These are phyloP conservation scores for Hyphopichia wangnamkhiaoensis DNA, from an alignment of 1,139 yeast species.

Conservation along the genomic window DNA sequence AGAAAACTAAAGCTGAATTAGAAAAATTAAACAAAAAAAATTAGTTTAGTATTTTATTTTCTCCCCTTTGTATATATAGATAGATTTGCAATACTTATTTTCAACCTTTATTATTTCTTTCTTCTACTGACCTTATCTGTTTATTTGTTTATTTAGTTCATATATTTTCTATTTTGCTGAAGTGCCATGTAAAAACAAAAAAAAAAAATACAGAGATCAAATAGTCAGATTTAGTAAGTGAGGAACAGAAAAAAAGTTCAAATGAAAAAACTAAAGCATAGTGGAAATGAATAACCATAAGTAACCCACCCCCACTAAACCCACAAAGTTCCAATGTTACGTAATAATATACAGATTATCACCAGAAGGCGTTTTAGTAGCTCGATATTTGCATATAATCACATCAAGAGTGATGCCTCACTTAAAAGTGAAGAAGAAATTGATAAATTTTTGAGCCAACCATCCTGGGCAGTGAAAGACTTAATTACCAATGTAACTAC, in stretches of 20 bases:
- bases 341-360: no score
- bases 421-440: conserved; percentile 6
- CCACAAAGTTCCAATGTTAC: no score
- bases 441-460: conserved; percentile 14
- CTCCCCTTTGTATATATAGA: not conserved
- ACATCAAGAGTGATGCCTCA: not conserved
- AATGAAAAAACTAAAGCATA: no score
- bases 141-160: not conserved
- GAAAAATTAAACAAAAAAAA: conserved; percentile 31
- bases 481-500: conserved; percentile 16
- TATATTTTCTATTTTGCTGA: no score
- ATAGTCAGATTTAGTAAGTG: no score
- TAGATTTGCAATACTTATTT: not conserved
- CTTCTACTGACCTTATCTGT: not conserved
- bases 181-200: not conserved
- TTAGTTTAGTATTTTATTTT: conserved; percentile 1
- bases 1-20: conserved; percentile 63
- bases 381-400: not conserved
- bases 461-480: conserved; percentile 31
- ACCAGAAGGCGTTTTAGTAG: not conserved
- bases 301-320: not conserved
- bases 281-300: no score
- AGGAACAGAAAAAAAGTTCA: no score
- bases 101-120: not conserved
- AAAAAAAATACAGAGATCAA: not conserved